Percentiles rank a stretch among this genome's conserved stretches.
Conservation (phyloP, 306 rosid genomes). For the Gleditsia sinensis region DNA sequence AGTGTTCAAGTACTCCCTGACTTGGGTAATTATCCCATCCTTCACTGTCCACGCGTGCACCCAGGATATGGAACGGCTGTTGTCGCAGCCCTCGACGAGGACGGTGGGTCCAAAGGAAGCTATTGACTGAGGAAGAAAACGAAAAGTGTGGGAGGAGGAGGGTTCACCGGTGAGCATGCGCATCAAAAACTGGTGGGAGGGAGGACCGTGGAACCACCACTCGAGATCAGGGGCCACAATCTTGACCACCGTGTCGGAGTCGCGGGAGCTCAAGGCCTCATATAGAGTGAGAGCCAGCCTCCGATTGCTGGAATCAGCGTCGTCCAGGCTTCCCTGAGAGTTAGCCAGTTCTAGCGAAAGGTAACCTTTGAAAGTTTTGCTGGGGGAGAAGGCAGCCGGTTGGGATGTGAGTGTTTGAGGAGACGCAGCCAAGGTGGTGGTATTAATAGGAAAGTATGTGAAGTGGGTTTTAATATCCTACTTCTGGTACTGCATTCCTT, state of each 20-base stretch:
- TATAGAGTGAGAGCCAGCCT: conserved; percentile 78
- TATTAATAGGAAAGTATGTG: neutral
- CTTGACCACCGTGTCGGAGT: conserved; percentile 66
- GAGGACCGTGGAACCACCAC: conserved; percentile 99
- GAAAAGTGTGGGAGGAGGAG: conserved; percentile 40
- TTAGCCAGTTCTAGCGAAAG: conserved; percentile 81
- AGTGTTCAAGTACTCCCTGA: conserved; percentile 92
- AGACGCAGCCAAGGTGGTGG: neutral
- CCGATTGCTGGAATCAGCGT: conserved; percentile 55
- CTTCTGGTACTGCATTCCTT: neutral
- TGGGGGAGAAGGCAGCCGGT: too few species aligned
- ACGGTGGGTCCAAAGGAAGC: conserved; percentile 68
- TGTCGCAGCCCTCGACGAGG: conserved; percentile 82
- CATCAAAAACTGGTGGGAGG: conserved; percentile 79
- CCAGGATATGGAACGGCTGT: conserved; percentile 63
- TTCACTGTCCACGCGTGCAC: conserved; percentile 87
- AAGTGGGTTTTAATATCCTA: neutral
- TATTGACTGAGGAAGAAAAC: conserved; percentile 59
- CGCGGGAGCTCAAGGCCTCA: conserved; percentile 76
- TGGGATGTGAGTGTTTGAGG: neutral
- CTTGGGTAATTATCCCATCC: conserved; percentile 85
- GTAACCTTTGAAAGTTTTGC: neutral
- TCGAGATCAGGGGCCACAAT: conserved; percentile 81
- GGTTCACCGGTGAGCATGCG: conserved; percentile 77
- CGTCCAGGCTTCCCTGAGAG: conserved; percentile 60